phyloP scores from a whole-genome alignment of 148 eudicot species.

The Beta vulgaris region DNA sequence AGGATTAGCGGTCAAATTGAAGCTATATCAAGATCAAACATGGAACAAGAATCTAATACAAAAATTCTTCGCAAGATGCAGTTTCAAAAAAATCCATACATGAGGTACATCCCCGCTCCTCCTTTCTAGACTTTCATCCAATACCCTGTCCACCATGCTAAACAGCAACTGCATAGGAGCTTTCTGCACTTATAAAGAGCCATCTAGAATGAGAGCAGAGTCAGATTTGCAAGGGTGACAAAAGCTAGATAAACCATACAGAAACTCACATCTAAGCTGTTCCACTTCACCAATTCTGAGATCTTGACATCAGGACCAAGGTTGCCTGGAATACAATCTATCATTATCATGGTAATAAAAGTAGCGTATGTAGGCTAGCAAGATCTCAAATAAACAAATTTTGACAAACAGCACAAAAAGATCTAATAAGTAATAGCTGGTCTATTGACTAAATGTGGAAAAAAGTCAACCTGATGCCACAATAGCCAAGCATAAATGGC shows the following conservation, averaged over 20 bases:
- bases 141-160: constrained; percentile 55
- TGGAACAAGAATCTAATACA: not conserved
- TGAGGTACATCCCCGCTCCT: constrained; percentile 73
- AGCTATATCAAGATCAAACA: not conserved
- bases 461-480: not conserved
- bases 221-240: not conserved
- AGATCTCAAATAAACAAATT: not conserved
- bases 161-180: constrained; percentile 76
- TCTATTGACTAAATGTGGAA: not conserved
- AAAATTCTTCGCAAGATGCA: not conserved
- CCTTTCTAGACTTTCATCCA: constrained; percentile 77
- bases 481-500: not conserved
- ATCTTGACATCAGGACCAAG: constrained; percentile 52
- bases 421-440: not conserved
- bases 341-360: not conserved
- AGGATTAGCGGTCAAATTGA: constrained; percentile 7
- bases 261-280: constrained; percentile 67
- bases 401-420: not conserved
- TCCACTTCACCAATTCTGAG: constrained; percentile 64
- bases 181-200: constrained; percentile 49
- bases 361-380: not conserved
- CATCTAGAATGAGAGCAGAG: constrained; percentile 9
- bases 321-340: constrained; percentile 28
- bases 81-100: constrained; percentile 41
- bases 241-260: not conserved